Evolutionary conservation across 129 eudicot genomes (phyloP).

Genomic region (Dittrichia graveolens): DNA sequence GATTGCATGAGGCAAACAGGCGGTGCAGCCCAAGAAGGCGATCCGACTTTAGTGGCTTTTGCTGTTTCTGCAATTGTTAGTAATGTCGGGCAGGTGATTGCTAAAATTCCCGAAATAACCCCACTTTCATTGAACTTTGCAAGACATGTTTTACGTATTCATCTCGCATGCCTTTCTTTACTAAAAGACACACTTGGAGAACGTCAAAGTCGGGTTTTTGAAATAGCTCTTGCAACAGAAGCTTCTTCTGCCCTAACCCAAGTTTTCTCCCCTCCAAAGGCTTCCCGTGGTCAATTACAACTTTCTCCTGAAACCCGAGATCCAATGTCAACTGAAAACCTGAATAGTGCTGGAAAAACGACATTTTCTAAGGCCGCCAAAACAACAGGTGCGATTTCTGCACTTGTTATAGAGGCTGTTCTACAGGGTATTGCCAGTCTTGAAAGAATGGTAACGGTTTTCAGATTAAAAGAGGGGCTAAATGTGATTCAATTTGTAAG

Average conservation of each 20-base stretch:
- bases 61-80: constrained; percentile 88
- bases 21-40: constrained; percentile 99
- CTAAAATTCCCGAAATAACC: constrained; percentile 73
- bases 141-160: constrained; percentile 63
- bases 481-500: constrained; percentile 76
- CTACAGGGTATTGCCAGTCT: constrained; percentile 85
- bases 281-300: constrained; percentile 73
- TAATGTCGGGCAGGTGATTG: constrained; percentile 74
- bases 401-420: constrained; percentile 78
- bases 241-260: constrained; percentile 81
- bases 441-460: constrained; percentile 87
- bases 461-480: constrained; percentile 82
- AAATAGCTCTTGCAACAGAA: constrained; percentile 97
- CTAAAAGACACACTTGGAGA: constrained; percentile 96
- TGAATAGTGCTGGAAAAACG: constrained; percentile 49
- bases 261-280: constrained; percentile 70
- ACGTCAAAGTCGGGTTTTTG: constrained; percentile 95
- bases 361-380: constrained; percentile 60
- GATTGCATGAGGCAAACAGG: constrained; percentile 99
- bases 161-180: constrained; percentile 60
- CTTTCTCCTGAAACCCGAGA: constrained; percentile 72
- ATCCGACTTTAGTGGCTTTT: constrained; percentile 86
- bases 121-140: constrained; percentile 49
- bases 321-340: constrained; percentile 49
- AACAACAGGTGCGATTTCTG: constrained; percentile 74